Percentiles rank a stretch among this genome's conserved stretches.
These are phyloP conservation scores for Chaetomium sp. DNA, from an alignment of 2,329 filamentous ascomycete genomes.

Conservation along the genomic window DNA sequence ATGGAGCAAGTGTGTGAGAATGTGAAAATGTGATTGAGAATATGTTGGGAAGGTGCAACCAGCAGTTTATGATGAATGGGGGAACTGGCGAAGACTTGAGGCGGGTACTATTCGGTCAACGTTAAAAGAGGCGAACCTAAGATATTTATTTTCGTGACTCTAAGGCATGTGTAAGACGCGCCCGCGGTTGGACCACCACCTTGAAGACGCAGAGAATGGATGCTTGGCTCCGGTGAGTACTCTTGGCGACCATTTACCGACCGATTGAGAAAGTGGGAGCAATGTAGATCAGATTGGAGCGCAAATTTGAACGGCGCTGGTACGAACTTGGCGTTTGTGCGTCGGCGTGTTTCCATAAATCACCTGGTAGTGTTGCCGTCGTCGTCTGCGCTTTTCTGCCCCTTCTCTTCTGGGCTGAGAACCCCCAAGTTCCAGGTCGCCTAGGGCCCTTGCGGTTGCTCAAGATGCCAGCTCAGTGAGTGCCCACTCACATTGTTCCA, in stretches of 20 bases:
- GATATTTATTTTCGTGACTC: conserved; percentile 7
- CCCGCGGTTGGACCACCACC: not conserved
- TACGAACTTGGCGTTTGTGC: conserved; percentile 8
- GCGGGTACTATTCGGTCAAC: too few relatives aligned
- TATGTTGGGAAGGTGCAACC: not conserved
- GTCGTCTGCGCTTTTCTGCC: not conserved
- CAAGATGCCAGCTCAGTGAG: too few relatives aligned
- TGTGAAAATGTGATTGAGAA: not conserved
- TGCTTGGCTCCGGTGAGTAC: not conserved
- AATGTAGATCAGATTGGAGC: conserved; percentile 29
- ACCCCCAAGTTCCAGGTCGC: not conserved
- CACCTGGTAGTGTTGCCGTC: too few relatives aligned
- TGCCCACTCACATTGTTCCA: not conserved
- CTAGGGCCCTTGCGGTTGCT: too few relatives aligned
- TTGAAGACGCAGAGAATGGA: not conserved
- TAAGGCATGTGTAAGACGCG: conserved; percentile 1
- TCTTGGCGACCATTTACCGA: conserved; percentile 28
- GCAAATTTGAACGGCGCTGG: conserved; percentile 13
- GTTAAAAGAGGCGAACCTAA: not conserved
- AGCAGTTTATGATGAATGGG: not conserved
- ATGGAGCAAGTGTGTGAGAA: not conserved
- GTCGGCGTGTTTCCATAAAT: not conserved
- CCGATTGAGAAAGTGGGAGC: conserved; percentile 20
- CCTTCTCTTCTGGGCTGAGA: not conserved
- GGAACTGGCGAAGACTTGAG: not conserved